These are phyloP conservation scores for Lolium rigidum DNA, from an alignment of 176 grass and related monocot genomes.

Conservation along the genomic window DNA sequence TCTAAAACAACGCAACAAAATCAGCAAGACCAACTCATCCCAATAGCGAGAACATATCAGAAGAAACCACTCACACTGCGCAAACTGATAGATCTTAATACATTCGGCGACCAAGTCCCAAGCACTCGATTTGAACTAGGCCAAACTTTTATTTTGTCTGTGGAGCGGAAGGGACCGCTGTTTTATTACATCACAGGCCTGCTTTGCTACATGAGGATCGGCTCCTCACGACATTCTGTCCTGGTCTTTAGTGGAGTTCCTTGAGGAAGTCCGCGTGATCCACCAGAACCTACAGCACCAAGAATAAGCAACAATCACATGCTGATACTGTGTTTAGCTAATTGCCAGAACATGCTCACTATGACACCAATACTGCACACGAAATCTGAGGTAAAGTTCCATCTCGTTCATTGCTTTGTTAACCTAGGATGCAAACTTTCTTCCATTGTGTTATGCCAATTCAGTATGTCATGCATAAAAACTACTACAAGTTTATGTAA, in stretches of 20 bases:
- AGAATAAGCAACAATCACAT: constrained; percentile 24
- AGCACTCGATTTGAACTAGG: not conserved
- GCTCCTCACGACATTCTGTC: not conserved
- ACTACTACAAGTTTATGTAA: too few species aligned
- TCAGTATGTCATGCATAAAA: not conserved
- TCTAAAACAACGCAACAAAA: too few species aligned
- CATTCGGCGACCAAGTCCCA: not conserved
- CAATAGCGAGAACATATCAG: not conserved
- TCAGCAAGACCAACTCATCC: not conserved
- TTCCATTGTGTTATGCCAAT: not conserved
- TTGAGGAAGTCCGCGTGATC: constrained; percentile 81
- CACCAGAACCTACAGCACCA: constrained; percentile 69
- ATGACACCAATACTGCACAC: not conserved
- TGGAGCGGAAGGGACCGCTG: not conserved
- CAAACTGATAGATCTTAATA: not conserved
- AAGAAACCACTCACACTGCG: not conserved
- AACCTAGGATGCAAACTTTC: too few species aligned
- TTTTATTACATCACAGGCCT: constrained; percentile 42
- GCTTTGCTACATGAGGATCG: constrained; percentile 16
- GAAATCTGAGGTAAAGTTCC: not conserved
- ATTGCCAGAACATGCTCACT: not conserved
- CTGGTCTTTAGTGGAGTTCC: constrained; percentile 61
- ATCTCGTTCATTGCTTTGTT: not conserved
- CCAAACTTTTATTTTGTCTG: constrained; percentile 33
- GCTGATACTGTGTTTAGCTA: not conserved